These are phyloP conservation scores for Ogataea salicorniae DNA, from an alignment of 805 yeast genomes.

Conservation along the genomic window DNA sequence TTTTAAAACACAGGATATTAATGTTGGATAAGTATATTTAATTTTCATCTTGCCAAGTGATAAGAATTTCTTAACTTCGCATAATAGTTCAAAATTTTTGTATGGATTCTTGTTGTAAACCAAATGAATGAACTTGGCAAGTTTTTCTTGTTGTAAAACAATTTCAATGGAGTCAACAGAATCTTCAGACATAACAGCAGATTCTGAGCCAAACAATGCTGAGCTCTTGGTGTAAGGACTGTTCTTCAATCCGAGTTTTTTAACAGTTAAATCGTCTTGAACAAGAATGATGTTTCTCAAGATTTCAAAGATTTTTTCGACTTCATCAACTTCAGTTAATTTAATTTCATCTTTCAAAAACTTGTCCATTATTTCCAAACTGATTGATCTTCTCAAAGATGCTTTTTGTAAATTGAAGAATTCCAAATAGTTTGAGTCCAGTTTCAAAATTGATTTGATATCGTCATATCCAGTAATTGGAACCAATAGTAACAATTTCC, in stretches of 20 bases:
- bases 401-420: conserved; percentile 51
- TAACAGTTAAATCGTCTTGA: conserved; percentile 27
- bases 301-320: conserved; percentile 56
- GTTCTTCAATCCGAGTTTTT: conserved; percentile 34
- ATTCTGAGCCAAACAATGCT: conserved; percentile 24
- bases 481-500: conserved; percentile 37
- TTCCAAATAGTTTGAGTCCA: conserved; percentile 46
- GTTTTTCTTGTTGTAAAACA: conserved; percentile 47
- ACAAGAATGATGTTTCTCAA: conserved; percentile 47
- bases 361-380: conserved; percentile 57
- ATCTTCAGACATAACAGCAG: conserved; percentile 16
- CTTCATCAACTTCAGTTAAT: conserved; percentile 42
- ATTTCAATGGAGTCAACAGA: conserved; percentile 32
- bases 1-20: conserved; percentile 57
- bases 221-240: conserved; percentile 7
- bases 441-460: conserved; percentile 28
- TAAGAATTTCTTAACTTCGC: conserved; percentile 42
- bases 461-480: conserved; percentile 44
- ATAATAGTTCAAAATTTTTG: conserved; percentile 41
- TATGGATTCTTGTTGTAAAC: conserved; percentile 46
- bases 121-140: conserved; percentile 68
- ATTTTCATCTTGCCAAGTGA: conserved; percentile 51
- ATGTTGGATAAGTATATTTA: conserved; percentile 68
- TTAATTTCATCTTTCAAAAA: conserved; percentile 38
- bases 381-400: conserved; percentile 49